Percentiles rank a stretch among this genome's conserved stretches.
phyloP scores from a whole-genome alignment of 2,329 filamentous ascomycete species.

The Verticillium zaregamsianum region DNA sequence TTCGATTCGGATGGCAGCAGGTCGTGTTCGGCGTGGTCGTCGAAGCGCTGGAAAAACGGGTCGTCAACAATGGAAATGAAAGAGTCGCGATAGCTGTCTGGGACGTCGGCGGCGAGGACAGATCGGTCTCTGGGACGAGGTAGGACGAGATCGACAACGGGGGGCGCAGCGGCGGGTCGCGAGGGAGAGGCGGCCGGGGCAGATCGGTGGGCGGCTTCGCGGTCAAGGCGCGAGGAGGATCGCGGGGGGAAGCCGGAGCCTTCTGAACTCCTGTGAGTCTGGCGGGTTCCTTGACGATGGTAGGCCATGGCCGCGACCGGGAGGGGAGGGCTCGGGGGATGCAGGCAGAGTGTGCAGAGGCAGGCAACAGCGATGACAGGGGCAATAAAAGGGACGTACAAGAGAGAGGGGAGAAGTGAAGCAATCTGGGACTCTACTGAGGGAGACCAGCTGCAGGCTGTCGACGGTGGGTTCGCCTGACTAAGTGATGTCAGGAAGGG shows the following conservation, averaged over 20 bases:
- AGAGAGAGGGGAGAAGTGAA: not conserved
- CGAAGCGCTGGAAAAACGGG: slow-evolving; percentile 47
- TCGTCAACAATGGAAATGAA: slow-evolving; percentile 51
- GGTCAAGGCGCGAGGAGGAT: slow-evolving; percentile 9
- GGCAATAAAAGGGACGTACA: not conserved
- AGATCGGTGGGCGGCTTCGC: slow-evolving; percentile 13
- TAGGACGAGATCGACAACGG: slow-evolving; percentile 12
- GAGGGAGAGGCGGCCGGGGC: slow-evolving; percentile 12
- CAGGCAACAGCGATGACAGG: not conserved
- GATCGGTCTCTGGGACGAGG: slow-evolving; percentile 6
- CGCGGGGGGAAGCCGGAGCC: slow-evolving; percentile 10
- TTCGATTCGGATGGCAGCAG: slow-evolving; percentile 18
- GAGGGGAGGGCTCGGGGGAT: not conserved
- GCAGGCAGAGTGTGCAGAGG: not conserved
- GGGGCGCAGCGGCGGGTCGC: slow-evolving; percentile 3
- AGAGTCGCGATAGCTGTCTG: slow-evolving; percentile 37
- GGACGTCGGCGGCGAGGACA: slow-evolving; percentile 17
- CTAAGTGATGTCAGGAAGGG: not conserved
- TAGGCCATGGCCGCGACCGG: slow-evolving; percentile 13
- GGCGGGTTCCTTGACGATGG: slow-evolving; percentile 11
- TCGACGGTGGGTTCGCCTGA: not conserved
- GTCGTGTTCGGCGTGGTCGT: slow-evolving; percentile 28
- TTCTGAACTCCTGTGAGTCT: slow-evolving; percentile 16
- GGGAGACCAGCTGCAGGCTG: not conserved
- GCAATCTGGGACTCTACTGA: not conserved